phyloP scores from a whole-genome alignment of 495 filamentous ascomycete species.

The Penicillium atrosanguineum region DNA sequence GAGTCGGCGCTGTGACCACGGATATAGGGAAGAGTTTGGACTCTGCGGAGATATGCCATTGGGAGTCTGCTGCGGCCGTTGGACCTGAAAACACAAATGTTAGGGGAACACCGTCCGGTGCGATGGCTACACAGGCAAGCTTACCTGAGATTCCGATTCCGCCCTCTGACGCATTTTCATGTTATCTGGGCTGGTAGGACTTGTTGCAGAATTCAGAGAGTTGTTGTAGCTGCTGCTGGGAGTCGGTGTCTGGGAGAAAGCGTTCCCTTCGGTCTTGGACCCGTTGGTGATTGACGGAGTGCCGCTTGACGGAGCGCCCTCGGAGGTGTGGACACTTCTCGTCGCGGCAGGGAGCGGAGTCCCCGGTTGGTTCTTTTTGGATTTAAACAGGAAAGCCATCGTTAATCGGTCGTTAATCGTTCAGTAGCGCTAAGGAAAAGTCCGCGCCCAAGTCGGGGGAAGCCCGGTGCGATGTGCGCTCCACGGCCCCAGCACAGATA shows the following conservation, averaged over 20 bases:
- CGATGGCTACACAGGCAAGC: slow-evolving; percentile 9
- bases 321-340: slow-evolving; percentile 51
- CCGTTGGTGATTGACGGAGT: slow-evolving; percentile 34
- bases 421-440: slow-evolving; percentile 21
- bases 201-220: slow-evolving; percentile 56
- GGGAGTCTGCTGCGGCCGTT: slow-evolving; percentile 31
- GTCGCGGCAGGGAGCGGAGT: slow-evolving; percentile 51
- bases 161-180: slow-evolving; percentile 48
- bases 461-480: slow-evolving; percentile 11
- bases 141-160: slow-evolving; percentile 51
- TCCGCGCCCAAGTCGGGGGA: slow-evolving; percentile 11
- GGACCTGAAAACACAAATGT: slow-evolving; percentile 21
- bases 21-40: slow-evolving; percentile 69
- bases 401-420: slow-evolving; percentile 44
- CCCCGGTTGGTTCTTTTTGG: slow-evolving; percentile 54
- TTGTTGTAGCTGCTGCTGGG: slow-evolving; percentile 65
- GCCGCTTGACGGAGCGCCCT: slow-evolving; percentile 35
- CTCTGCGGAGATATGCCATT: slow-evolving; percentile 41
- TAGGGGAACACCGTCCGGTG: slow-evolving; percentile 10
- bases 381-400: slow-evolving; percentile 65
- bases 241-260: slow-evolving; percentile 50
- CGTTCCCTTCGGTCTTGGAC: slow-evolving; percentile 37
- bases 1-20: slow-evolving; percentile 89
- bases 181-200: slow-evolving; percentile 50
- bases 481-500: slow-evolving; percentile 8